phyloP scores from a whole-genome alignment of 331 rosid genomes.

The Quercus tomentella region DNA sequence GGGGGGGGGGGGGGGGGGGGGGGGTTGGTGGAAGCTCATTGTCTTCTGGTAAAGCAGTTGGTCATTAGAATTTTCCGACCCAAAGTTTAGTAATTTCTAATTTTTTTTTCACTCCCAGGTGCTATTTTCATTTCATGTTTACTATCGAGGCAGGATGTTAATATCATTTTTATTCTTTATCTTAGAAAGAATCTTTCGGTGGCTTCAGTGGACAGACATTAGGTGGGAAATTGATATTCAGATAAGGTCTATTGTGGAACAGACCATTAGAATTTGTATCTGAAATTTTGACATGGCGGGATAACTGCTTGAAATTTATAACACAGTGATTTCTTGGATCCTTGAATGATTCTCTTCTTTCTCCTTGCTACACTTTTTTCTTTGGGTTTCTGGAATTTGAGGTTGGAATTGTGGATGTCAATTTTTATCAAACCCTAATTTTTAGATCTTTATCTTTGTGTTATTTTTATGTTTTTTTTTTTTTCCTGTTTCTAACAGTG shows the following conservation, averaged over 20 bases:
- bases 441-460: no score
- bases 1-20: constrained; percentile 14
- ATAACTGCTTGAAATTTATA: constrained; percentile 16
- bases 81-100: neutral
- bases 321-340: constrained; percentile 20
- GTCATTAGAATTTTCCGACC: constrained; percentile 25
- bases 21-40: constrained; percentile 74
- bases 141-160: constrained; percentile 36
- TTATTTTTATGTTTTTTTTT: no score
- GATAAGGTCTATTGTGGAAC: constrained; percentile 22
- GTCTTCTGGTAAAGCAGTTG: constrained; percentile 68
- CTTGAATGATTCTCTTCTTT: neutral
- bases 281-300: constrained; percentile 31
- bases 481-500: no score
- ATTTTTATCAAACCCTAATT: no score
- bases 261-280: constrained; percentile 23
- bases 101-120: constrained; percentile 21
- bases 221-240: constrained; percentile 23
- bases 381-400: no score
- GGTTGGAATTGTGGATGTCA: no score
- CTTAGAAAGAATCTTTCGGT: constrained; percentile 35
- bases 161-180: constrained; percentile 27
- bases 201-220: constrained; percentile 31
- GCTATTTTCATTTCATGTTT: constrained; percentile 11
- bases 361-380: neutral